Conservation (phyloP, 768 basidiomycete genomes). For the Tricholoma matsutake region DNA sequence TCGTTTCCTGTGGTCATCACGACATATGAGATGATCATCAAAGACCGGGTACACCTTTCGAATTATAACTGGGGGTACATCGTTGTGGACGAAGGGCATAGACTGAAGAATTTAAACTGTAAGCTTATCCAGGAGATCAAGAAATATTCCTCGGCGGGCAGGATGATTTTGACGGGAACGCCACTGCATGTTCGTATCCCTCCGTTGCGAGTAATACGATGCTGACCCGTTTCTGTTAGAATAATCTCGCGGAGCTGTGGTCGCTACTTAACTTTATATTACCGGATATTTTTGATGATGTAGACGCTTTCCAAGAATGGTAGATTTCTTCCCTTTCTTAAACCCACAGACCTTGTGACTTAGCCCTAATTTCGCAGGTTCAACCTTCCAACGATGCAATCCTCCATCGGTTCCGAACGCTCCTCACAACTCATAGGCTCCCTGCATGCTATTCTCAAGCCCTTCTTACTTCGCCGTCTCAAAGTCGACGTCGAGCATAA, state of each 20-base stretch:
- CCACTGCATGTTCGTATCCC: constrained; percentile 75
- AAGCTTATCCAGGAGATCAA: constrained; percentile 90
- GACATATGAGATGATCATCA: constrained; percentile 92
- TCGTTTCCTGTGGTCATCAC: constrained; percentile 82
- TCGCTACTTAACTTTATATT: constrained; percentile 93
- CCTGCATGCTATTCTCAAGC: constrained; percentile 89
- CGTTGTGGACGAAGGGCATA: constrained; percentile 94
- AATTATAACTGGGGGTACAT: constrained; percentile 86
- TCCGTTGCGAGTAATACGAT: neutral
- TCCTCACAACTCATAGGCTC: constrained; percentile 68
- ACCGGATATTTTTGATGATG: constrained; percentile 88
- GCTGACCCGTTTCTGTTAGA: constrained; percentile 49
- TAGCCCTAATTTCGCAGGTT: constrained; percentile 43
- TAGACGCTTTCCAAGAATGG: constrained; percentile 91
- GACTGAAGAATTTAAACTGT: constrained; percentile 93
- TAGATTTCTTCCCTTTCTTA: constrained; percentile 23
- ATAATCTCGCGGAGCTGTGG: constrained; percentile 95
- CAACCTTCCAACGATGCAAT: constrained; percentile 63
- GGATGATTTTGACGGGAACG: constrained; percentile 95
- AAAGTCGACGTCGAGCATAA: constrained; percentile 82
- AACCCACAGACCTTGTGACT: neutral
- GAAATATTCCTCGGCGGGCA: constrained; percentile 75
- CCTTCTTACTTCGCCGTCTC: constrained; percentile 88
- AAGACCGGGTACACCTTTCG: constrained; percentile 59
- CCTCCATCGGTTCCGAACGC: constrained; percentile 52